Percentiles rank a stretch among this genome's conserved stretches.
phyloP scores from a whole-genome alignment of 257 asterid genomes.

The Solanum pennellii region DNA sequence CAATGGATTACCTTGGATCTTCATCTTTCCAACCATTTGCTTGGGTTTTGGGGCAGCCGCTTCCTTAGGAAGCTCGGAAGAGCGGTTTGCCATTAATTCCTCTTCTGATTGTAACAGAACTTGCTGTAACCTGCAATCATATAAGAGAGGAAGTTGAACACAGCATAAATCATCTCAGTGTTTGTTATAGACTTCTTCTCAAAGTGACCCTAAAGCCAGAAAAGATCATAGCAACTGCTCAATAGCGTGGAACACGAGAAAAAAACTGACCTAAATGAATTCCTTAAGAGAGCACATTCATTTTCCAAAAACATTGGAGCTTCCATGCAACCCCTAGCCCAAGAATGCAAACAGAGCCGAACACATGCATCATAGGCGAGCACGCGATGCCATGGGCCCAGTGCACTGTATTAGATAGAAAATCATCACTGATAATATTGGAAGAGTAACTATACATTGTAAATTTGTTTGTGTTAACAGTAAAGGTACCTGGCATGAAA shows the following conservation, averaged over 20 bases:
- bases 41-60: conserved; percentile 34
- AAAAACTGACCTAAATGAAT: conserved; percentile 27
- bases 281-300: conserved; percentile 35
- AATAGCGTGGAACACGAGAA: not conserved
- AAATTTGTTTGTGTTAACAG: not conserved
- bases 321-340: conserved; percentile 50
- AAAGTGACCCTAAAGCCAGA: not conserved
- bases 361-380: conserved; percentile 49
- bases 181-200: not conserved
- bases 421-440: not conserved
- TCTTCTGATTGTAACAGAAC: conserved; percentile 41
- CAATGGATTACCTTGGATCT: conserved; percentile 30
- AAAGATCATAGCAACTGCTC: not conserved
- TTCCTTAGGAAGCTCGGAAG: conserved; percentile 30
- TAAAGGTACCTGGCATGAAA: conserved; percentile 36
- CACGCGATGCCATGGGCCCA: conserved; percentile 46
- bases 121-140: conserved; percentile 32
- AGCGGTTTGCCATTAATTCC: conserved; percentile 32
- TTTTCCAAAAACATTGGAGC: conserved; percentile 49
- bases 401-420: conserved; percentile 19
- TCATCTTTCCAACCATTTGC: conserved; percentile 50
- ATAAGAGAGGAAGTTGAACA: not conserved
- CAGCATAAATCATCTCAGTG: not conserved
- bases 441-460: not conserved
- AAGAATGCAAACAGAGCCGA: conserved; percentile 46